A percentile compares a stretch with the other conserved stretches of the same genome.
Conservation (phyloP, 2,329 filamentous ascomycete species). For the Aspergillus pseudotamarii region DNA sequence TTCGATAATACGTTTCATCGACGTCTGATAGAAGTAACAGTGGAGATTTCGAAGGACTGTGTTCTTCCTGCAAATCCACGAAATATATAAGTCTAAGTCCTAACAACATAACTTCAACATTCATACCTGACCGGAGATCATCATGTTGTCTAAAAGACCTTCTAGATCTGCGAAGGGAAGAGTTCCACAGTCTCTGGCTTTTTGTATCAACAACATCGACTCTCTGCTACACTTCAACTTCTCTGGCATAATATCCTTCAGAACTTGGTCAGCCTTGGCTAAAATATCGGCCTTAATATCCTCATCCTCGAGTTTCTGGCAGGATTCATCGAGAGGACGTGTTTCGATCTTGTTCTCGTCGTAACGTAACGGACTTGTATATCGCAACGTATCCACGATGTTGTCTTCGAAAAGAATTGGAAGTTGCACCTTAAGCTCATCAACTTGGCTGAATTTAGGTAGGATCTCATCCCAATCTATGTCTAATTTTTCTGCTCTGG, state of each 20-base stretch:
- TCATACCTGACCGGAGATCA: constrained; percentile 22
- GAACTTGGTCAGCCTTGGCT: background rate
- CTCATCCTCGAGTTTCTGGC: background rate
- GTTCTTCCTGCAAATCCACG: background rate
- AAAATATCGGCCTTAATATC: background rate
- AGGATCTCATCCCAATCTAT: constrained; percentile 25
- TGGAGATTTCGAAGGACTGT: background rate
- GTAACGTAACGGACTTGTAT: constrained; percentile 21
- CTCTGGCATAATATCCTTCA: constrained; percentile 21
- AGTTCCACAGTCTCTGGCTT: constrained; percentile 29
- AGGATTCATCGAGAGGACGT: background rate
- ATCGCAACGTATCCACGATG: constrained; percentile 44
- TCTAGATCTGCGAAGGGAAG: constrained; percentile 27
- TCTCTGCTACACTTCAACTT: constrained; percentile 30
- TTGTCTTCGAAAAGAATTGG: constrained; percentile 50
- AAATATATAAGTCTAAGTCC: background rate
- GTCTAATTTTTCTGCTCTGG: constrained; percentile 12
- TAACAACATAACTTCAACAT: background rate
- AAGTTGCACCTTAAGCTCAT: constrained; percentile 46
- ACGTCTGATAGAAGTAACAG: constrained; percentile 8
- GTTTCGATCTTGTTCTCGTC: background rate
- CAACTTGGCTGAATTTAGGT: constrained; percentile 23
- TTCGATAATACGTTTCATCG: constrained; percentile 1
- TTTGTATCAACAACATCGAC: constrained; percentile 29
- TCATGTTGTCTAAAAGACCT: constrained; percentile 19